phyloP scores from a whole-genome alignment of 2,329 filamentous ascomycete species.

The Neofusicoccum parvum region DNA sequence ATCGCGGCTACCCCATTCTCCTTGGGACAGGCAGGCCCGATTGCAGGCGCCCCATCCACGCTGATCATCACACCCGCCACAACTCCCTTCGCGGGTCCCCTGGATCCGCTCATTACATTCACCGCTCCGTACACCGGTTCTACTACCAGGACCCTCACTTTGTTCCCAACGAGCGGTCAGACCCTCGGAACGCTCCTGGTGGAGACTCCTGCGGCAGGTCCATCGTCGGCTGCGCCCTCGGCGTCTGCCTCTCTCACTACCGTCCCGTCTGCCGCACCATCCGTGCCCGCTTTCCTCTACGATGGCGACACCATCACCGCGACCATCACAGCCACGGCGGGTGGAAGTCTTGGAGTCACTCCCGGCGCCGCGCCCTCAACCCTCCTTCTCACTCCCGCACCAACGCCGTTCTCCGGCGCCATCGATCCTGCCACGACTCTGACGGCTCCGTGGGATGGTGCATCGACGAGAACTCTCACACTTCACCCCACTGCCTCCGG shows the following conservation, averaged over 20 bases:
- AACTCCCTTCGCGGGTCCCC: too few species aligned
- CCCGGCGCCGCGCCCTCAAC: too few species aligned
- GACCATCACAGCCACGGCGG: not conserved
- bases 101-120: too few species aligned
- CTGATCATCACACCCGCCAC: too few species aligned
- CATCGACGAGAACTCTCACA: not conserved
- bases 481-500: not conserved
- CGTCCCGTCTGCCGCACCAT: not conserved
- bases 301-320: not conserved
- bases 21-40: too few species aligned
- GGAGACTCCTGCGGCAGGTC: not conserved
- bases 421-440: not conserved
- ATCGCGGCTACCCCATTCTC: not conserved
- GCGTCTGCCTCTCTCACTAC: not conserved
- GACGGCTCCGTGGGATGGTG: not conserved
- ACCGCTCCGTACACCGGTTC: not conserved
- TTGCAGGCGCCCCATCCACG: too few species aligned
- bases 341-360: not conserved
- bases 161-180: not conserved
- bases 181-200: not conserved
- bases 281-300: not conserved
- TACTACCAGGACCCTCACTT: not conserved
- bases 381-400: not conserved
- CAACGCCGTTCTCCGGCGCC: not conserved
- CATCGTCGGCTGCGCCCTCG: not conserved